Evolutionary conservation across 2,329 filamentous ascomycete species (phyloP).

Genomic region (Aspergillus caelatus): DNA sequence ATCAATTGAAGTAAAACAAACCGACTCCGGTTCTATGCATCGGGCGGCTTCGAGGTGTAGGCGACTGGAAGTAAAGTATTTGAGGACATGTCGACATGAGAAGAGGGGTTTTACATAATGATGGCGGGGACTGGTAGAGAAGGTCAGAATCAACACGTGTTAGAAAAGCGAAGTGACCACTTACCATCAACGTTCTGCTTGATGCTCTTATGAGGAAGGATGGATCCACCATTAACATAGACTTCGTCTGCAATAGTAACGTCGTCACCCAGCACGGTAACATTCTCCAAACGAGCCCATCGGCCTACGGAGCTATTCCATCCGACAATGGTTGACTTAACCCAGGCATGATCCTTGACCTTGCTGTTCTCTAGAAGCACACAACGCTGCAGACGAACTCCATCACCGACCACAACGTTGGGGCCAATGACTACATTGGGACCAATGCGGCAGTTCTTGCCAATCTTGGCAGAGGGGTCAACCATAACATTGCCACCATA

Average conservation of each 20-base stretch:
- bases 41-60: slow-evolving; percentile 31
- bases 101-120: slow-evolving; percentile 48
- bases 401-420: slow-evolving; percentile 88
- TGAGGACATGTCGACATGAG: slow-evolving; percentile 31
- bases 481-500: slow-evolving; percentile 95
- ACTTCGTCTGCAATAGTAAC: slow-evolving; percentile 98
- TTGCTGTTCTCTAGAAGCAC: slow-evolving; percentile 87
- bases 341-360: slow-evolving; percentile 98
- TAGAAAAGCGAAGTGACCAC: slow-evolving; percentile 24
- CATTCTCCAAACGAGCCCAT: slow-evolving; percentile 96
- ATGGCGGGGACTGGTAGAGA: slow-evolving; percentile 47
- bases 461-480: slow-evolving; percentile 91
- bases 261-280: slow-evolving; percentile 96
- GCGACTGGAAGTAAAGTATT: slow-evolving; percentile 24
- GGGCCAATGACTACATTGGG: slow-evolving; percentile 97
- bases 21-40: slow-evolving; percentile 45
- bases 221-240: slow-evolving; percentile 95
- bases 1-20: slow-evolving; percentile 28
- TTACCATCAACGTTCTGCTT: slow-evolving; percentile 91
- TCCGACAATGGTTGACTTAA: slow-evolving; percentile 97
- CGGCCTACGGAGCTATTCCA: slow-evolving; percentile 97
- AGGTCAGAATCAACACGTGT: slow-evolving; percentile 1
- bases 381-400: slow-evolving; percentile 89
- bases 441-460: slow-evolving; percentile 96
- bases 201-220: slow-evolving; percentile 98